A percentile compares a stretch with the other conserved stretches of the same genome.
Evolutionary conservation across 2,329 filamentous ascomycete species (phyloP).

Genomic region (Fusarium nodosum): DNA sequence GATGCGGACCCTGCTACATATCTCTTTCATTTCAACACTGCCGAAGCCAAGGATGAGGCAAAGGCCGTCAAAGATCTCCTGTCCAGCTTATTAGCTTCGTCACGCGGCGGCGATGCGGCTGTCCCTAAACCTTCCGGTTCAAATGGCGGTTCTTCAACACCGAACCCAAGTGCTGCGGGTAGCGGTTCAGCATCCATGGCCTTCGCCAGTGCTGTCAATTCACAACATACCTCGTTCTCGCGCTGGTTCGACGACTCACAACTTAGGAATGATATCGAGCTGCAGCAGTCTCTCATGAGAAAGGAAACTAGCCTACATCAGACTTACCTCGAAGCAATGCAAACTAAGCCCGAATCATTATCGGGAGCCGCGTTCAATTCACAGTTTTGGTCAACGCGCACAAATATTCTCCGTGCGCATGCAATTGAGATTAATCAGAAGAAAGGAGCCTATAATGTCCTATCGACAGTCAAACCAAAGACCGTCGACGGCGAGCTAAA

Average conservation of each 20-base stretch:
- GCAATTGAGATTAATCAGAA: slow-evolving; percentile 90
- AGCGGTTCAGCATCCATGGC: slow-evolving; percentile 78
- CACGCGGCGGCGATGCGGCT: slow-evolving; percentile 69
- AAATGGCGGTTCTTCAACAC: slow-evolving; percentile 49
- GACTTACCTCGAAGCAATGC: slow-evolving; percentile 88
- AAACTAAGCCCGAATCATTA: slow-evolving; percentile 86
- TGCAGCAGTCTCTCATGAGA: slow-evolving; percentile 91
- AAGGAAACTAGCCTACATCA: slow-evolving; percentile 80
- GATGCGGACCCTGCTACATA: slow-evolving; percentile 75
- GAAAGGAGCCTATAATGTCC: slow-evolving; percentile 91
- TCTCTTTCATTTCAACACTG: slow-evolving; percentile 90
- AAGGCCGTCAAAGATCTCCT: slow-evolving; percentile 86
- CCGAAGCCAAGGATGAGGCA: slow-evolving; percentile 84
- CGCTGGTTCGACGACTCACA: slow-evolving; percentile 85
- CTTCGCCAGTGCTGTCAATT: slow-evolving; percentile 77
- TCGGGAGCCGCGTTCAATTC: slow-evolving; percentile 84
- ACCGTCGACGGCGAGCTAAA: slow-evolving; percentile 70
- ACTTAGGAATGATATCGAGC: slow-evolving; percentile 80
- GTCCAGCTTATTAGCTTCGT: slow-evolving; percentile 79
- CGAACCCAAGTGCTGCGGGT: slow-evolving; percentile 46
- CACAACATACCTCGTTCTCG: slow-evolving; percentile 65
- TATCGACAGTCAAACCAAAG: slow-evolving; percentile 85
- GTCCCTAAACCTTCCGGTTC: slow-evolving; percentile 63
- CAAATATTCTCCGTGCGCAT: slow-evolving; percentile 88
- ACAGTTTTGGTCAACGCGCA: slow-evolving; percentile 94